A percentile compares a stretch with the other conserved stretches of the same genome.
phyloP scores from a whole-genome alignment of 352 stramenopile species.

The Phytophthora agathidicida region DNA sequence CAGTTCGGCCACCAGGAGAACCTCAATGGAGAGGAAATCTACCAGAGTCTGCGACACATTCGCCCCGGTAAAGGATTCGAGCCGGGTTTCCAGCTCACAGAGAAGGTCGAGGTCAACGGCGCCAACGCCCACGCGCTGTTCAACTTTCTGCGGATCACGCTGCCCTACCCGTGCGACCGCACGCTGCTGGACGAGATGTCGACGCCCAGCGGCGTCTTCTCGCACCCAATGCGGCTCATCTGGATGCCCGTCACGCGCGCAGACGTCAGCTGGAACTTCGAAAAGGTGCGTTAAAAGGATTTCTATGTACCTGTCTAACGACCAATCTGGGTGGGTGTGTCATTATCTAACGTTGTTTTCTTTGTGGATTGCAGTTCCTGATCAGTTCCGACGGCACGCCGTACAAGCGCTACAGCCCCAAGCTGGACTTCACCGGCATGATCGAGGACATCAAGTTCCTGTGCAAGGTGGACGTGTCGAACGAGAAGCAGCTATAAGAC shows the following conservation, averaged over 20 bases:
- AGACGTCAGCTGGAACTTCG: conserved; percentile 87
- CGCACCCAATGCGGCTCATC: conserved; percentile 82
- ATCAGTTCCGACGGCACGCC: conserved; percentile 78
- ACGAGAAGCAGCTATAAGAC: conserved; percentile 46
- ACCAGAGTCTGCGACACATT: conserved; percentile 75
- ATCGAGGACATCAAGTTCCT: conserved; percentile 74
- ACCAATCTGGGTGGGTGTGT: too few relatives aligned
- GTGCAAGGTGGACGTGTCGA: conserved; percentile 45
- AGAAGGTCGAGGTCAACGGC: conserved; percentile 85
- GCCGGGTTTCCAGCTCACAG: conserved; percentile 72
- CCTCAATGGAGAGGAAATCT: conserved; percentile 80
- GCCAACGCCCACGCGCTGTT: conserved; percentile 81
- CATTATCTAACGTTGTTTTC: not conserved
- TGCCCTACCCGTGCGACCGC: conserved; percentile 74
- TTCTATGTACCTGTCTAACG: not conserved
- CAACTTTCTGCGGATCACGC: conserved; percentile 76
- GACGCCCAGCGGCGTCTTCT: conserved; percentile 76
- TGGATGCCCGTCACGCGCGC: conserved; percentile 85
- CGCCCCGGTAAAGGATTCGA: conserved; percentile 74
- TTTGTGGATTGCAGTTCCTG: conserved; percentile 53
- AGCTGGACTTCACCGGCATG: conserved; percentile 67
- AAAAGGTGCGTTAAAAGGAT: conserved; percentile 70
- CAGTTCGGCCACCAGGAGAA: conserved; percentile 88
- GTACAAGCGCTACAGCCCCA: conserved; percentile 83
- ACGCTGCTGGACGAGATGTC: conserved; percentile 86